phyloP scores from a whole-genome alignment of 768 basidiomycete species.

The Termitomyces sp. region DNA sequence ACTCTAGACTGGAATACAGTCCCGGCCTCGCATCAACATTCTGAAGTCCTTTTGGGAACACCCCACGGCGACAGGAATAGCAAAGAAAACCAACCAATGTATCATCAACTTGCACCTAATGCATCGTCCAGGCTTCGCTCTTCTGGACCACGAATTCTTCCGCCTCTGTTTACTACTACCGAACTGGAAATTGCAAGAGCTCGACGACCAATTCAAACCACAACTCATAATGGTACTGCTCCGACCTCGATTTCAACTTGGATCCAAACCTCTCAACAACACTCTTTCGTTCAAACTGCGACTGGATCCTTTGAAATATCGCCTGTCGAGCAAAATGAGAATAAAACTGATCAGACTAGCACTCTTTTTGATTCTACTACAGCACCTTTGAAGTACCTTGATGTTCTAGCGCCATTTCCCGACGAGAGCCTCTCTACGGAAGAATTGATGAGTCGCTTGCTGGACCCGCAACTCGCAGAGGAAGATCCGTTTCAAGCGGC shows the following conservation, averaged over 20 bases:
- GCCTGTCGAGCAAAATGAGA: background rate
- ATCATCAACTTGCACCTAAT: background rate
- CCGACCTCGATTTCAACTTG: background rate
- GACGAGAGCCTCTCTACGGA: constrained; percentile 13
- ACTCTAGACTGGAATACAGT: background rate
- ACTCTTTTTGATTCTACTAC: constrained; percentile 18
- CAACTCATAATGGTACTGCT: background rate
- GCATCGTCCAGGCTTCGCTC: background rate
- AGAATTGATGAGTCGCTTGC: constrained; percentile 23
- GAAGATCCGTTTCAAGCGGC: constrained; percentile 41
- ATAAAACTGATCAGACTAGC: background rate
- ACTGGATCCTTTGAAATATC: background rate
- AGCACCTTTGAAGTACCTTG: constrained; percentile 30
- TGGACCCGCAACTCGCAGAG: constrained; percentile 26
- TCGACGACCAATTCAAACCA: background rate
- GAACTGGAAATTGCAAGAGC: background rate
- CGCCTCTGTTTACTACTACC: constrained; percentile 3
- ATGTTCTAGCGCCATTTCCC: constrained; percentile 22
- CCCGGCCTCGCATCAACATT: background rate
- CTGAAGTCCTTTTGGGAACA: background rate
- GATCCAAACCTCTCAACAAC: background rate
- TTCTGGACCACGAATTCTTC: background rate
- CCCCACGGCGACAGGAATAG: background rate
- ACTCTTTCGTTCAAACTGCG: background rate
- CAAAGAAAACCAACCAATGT: constrained; percentile 4